These are phyloP conservation scores for Lachnellula cervina DNA, from an alignment of 2,329 filamentous ascomycete species.

Conservation along the genomic window DNA sequence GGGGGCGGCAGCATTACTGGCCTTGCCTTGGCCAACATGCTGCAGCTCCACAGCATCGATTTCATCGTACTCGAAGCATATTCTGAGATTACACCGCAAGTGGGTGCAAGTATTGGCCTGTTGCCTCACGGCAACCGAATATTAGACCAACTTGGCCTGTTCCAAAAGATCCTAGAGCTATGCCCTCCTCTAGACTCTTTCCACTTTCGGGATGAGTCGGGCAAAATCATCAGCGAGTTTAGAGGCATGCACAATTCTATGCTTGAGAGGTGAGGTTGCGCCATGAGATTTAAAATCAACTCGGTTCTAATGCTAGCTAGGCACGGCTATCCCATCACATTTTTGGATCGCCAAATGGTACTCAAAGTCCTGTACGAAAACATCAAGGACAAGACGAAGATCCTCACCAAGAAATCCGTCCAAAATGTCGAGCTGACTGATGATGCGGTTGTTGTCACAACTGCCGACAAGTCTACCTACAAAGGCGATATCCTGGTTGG, in stretches of 20 bases:
- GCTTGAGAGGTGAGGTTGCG: no score
- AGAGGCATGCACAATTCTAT: no score
- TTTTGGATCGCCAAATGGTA: conserved; percentile 10
- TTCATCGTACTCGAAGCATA: conserved; percentile 45
- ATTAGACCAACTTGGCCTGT: conserved; percentile 46
- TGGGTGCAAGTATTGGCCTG: conserved; percentile 45
- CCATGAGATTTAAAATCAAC: no score
- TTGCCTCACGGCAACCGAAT: conserved; percentile 40
- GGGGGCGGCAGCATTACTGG: conserved; percentile 46
- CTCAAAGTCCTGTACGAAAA: conserved; percentile 14
- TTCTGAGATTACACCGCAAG: conserved; percentile 37
- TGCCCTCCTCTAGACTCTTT: background rate
- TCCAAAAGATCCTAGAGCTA: conserved; percentile 17
- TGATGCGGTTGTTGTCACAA: conserved; percentile 14
- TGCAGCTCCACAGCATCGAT: conserved; percentile 42
- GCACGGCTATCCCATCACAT: conserved; percentile 17
- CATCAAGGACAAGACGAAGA: conserved; percentile 15
- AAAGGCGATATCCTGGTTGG: conserved; percentile 25
- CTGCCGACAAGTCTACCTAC: conserved; percentile 18
- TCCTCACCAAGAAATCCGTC: conserved; percentile 24
- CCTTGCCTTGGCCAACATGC: conserved; percentile 41
- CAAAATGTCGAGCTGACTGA: conserved; percentile 8
- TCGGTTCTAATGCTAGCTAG: no score
- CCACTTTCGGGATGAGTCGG: conserved; percentile 1
- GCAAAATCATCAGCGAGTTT: conserved; percentile 2